Conservation (phyloP, 352 stramenopile species). For the Pythium vanterpoolii region DNA sequence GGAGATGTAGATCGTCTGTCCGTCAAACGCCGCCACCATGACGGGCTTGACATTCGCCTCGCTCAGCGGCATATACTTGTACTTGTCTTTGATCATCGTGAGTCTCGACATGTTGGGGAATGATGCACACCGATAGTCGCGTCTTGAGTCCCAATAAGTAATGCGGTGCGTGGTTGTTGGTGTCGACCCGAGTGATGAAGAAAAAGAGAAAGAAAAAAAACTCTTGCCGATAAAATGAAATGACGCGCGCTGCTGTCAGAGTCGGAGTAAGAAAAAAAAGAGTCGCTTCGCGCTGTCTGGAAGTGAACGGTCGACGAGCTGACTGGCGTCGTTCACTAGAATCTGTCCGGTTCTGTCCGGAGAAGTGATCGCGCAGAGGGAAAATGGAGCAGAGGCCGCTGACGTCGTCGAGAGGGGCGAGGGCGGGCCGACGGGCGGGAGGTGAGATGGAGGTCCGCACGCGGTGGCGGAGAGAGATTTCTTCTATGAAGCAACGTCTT, state of each 20-base stretch:
- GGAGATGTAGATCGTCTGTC: constrained; percentile 64
- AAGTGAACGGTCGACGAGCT: neutral
- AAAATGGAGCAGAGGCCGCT: too few species aligned
- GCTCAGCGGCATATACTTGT: constrained; percentile 87
- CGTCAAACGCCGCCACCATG: constrained; percentile 76
- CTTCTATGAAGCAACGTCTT: constrained; percentile 1
- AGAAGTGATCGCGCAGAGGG: constrained; percentile 3
- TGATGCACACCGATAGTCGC: neutral
- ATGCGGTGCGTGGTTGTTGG: too few species aligned
- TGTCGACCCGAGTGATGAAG: too few species aligned
- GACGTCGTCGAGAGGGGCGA: neutral
- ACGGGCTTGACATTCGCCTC: constrained; percentile 76
- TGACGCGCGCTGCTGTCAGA: too few species aligned
- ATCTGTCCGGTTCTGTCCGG: constrained; percentile 9
- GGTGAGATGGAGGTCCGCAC: constrained; percentile 1
- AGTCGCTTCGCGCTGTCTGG: neutral
- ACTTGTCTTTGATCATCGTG: constrained; percentile 29
- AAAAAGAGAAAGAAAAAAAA: neutral
- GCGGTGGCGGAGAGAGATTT: constrained; percentile 3
- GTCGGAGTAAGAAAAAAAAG: constrained; percentile 6
- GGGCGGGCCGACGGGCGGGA: neutral
- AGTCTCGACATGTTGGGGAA: constrained; percentile 18
- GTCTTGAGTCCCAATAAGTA: too few species aligned
- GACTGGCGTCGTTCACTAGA: neutral
- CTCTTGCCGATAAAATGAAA: too few species aligned